Conservation (phyloP, 306 rosid species). For the Prunus padus region DNA sequence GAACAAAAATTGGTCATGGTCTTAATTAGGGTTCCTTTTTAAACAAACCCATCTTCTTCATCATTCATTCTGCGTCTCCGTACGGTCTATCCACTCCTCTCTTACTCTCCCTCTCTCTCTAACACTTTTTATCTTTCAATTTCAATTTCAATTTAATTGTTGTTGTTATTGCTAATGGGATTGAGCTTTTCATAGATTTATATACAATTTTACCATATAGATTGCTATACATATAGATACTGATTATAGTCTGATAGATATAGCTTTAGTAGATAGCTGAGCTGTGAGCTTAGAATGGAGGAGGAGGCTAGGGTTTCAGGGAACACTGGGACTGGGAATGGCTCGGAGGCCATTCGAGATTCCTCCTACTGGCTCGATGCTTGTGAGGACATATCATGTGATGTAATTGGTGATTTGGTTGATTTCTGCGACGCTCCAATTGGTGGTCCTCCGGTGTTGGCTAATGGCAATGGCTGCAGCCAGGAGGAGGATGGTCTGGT, state of each 20-base stretch:
- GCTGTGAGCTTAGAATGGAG: slow-evolving; percentile 41
- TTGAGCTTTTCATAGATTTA: background rate
- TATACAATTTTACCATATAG: background rate
- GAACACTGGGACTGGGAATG: slow-evolving; percentile 17
- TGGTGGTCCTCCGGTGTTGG: slow-evolving; percentile 34
- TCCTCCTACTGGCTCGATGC: slow-evolving; percentile 96
- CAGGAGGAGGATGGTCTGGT: slow-evolving; percentile 65
- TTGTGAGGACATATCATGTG: slow-evolving; percentile 80
- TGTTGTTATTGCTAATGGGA: background rate
- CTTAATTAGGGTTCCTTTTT: slow-evolving; percentile 3
- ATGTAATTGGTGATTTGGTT: slow-evolving; percentile 50
- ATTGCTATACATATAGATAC: background rate
- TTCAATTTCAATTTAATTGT: background rate
- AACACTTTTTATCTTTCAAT: background rate
- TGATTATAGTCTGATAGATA: background rate
- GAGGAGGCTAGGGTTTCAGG: slow-evolving; percentile 45
- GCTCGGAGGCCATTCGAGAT: slow-evolving; percentile 9
- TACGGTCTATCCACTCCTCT: slow-evolving; percentile 31
- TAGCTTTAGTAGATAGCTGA: background rate
- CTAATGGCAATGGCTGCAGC: slow-evolving; percentile 34
- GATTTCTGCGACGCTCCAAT: slow-evolving; percentile 51
- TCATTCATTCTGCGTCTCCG: slow-evolving; percentile 15
- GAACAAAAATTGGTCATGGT: background rate
- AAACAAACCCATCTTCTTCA: background rate
- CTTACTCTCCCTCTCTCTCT: slow-evolving; percentile 13